Evolutionary conservation across 2,329 filamentous ascomycete species (phyloP).

Genomic region (Coniochaeta sp.): DNA sequence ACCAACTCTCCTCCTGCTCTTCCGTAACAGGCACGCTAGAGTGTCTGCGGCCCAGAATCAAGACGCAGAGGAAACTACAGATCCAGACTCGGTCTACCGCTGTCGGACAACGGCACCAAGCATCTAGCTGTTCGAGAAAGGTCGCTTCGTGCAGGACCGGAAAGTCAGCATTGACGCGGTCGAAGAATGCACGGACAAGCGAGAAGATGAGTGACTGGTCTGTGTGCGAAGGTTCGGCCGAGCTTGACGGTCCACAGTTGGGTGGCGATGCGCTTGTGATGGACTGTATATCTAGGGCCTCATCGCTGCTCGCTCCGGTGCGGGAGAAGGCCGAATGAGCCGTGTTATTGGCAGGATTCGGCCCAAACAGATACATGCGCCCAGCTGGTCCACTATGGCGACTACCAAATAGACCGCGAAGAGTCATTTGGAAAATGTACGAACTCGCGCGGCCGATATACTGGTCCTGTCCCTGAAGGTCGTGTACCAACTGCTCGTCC

Average conservation of each 20-base stretch:
- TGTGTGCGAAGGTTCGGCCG: slow-evolving; percentile 6
- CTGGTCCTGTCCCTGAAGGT: slow-evolving; percentile 34
- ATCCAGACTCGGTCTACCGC: slow-evolving; percentile 29
- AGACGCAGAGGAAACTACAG: slow-evolving; percentile 30
- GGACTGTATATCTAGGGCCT: neutral
- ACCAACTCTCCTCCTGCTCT: slow-evolving; percentile 30
- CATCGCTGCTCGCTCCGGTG: neutral
- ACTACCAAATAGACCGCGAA: slow-evolving; percentile 26
- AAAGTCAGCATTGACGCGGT: slow-evolving; percentile 32
- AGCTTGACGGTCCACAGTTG: neutral
- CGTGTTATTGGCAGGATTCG: slow-evolving; percentile 25
- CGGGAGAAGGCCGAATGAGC: neutral
- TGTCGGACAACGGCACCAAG: slow-evolving; percentile 19
- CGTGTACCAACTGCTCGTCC: slow-evolving; percentile 26
- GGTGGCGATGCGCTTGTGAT: slow-evolving; percentile 3
- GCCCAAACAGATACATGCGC: slow-evolving; percentile 30
- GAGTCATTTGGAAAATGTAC: slow-evolving; percentile 31
- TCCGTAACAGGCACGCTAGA: slow-evolving; percentile 22
- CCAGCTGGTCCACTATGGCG: slow-evolving; percentile 17
- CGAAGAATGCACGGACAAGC: slow-evolving; percentile 30
- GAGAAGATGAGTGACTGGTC: neutral
- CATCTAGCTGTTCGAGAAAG: slow-evolving; percentile 31
- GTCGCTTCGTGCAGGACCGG: slow-evolving; percentile 33
- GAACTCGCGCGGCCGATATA: slow-evolving; percentile 34
- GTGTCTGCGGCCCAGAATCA: slow-evolving; percentile 28